A percentile compares a stretch with the other conserved stretches of the same genome.
Evolutionary conservation across 2,329 filamentous ascomycete genomes (phyloP).

Genomic region (Arthrinium phaeospermum): DNA sequence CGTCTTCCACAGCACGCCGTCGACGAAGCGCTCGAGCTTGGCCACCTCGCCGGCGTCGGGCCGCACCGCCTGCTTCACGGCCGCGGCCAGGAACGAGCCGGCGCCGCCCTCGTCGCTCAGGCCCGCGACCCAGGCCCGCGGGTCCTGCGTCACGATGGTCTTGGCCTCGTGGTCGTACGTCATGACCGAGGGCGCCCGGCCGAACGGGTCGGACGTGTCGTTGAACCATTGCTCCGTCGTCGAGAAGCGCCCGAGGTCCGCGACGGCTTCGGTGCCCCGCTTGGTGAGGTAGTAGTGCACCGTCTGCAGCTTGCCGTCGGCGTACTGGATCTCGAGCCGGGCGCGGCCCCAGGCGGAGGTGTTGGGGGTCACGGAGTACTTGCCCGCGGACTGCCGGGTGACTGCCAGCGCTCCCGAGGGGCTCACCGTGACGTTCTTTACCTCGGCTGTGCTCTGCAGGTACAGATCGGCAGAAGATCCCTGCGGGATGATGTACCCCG

Average conservation of each 20-base stretch:
- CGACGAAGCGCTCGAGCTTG: conserved; percentile 60
- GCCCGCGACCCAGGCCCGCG: conserved; percentile 63
- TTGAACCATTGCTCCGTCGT: conserved; percentile 59
- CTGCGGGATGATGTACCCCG: conserved; percentile 58
- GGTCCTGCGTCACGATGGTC: conserved; percentile 50
- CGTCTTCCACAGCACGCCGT: conserved; percentile 54
- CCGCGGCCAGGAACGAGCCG: conserved; percentile 59
- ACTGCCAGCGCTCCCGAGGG: conserved; percentile 46
- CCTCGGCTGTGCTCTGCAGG: conserved; percentile 46
- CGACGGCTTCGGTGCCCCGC: conserved; percentile 47
- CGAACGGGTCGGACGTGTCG: conserved; percentile 58
- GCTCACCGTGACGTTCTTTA: conserved; percentile 46
- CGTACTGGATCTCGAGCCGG: conserved; percentile 53
- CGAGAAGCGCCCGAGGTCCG: conserved; percentile 58
- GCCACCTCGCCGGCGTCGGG: conserved; percentile 54
- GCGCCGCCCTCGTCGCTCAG: conserved; percentile 65
- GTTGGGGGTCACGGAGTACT: conserved; percentile 51
- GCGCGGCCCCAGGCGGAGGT: conserved; percentile 54
- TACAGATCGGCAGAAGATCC: conserved; percentile 53
- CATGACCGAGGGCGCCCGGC: conserved; percentile 59
- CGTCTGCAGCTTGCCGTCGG: conserved; percentile 53
- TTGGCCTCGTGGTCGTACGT: conserved; percentile 58
- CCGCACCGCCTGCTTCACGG: conserved; percentile 59
- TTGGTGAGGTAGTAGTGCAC: conserved; percentile 64
- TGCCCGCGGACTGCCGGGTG: conserved; percentile 33